These are phyloP conservation scores for Ligustrum vulgare DNA, from an alignment of 257 asterid species.

Conservation along the genomic window DNA sequence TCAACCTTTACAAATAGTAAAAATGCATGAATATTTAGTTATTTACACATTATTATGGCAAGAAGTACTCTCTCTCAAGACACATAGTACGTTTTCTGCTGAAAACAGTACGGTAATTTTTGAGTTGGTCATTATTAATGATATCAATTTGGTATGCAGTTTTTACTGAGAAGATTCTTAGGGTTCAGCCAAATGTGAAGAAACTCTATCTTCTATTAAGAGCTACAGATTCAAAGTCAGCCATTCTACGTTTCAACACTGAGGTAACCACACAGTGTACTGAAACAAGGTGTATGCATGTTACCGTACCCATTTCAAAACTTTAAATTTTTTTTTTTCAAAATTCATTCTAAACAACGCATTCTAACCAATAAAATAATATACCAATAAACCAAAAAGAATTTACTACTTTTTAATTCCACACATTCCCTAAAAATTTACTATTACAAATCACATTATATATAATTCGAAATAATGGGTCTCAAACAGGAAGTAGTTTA, in stretches of 20 bases:
- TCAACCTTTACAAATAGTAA: no score
- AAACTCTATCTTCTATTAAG: slow-evolving; percentile 77
- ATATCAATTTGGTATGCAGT: slow-evolving; percentile 42
- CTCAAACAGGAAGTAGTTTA: no score
- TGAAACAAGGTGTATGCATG: neutral
- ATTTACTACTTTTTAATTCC: no score
- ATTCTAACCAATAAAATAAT: no score
- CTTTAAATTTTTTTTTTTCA: no score
- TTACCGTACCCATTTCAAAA: neutral
- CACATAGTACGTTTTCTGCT: neutral
- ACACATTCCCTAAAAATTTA: no score
- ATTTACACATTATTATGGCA: neutral
- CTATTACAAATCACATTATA: no score
- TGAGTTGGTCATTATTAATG: neutral
- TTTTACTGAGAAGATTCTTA: slow-evolving; percentile 71
- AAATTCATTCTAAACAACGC: no score
- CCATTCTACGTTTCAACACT: slow-evolving; percentile 60
- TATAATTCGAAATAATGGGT: no score
- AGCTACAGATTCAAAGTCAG: slow-evolving; percentile 67
- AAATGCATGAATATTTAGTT: neutral
- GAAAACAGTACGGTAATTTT: no score
- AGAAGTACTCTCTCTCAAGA: neutral
- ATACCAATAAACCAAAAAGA: no score
- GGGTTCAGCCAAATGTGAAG: slow-evolving; percentile 85
- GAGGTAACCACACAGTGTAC: slow-evolving; percentile 42